Evolutionary conservation across 2,329 filamentous ascomycete species (phyloP), one percentile per base, ranked within the genome.

Genomic region (Fusarium tanahbumbuense): DNA sequence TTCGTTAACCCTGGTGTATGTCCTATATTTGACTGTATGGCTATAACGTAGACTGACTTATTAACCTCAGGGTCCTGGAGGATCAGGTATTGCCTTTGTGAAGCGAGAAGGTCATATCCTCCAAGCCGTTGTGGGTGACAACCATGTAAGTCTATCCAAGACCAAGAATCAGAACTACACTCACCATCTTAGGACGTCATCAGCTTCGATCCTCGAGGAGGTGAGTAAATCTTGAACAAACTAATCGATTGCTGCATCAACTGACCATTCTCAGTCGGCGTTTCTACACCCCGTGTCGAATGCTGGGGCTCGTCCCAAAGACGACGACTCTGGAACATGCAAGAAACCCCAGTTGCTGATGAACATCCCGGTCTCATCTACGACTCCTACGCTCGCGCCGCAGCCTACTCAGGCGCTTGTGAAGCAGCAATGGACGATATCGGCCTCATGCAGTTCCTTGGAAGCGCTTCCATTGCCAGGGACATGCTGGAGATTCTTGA

Each of bases 161-260:
- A 5, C 5, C n/a, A 13, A n/a, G 8, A 5, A 22, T 8, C 2
- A 18, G 7, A 2, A 16, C 11, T 16, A 15, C 25, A 16, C 27
- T 47, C 22, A 60, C 8, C 34, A 41, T 48, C 13, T 6, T 12
- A 82, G 77, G 85, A 87, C 49, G 78, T 87, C 3, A 80, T 87
- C 59, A 81, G 82, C 44, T 87, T 84, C 55, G 85, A 87, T 53
- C 84, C 85, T 3, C 80, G 85, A 23, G 85, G 85, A 22, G 76
- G 81, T 78, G 60, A 69, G 13, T 30, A 30, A 30, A 30, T 28
- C 1, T 13, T 28, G 28, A 28, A 28, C 6, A 28, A 1, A 6
- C 12, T 28, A 28, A 6, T 28, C 12, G 28, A 28, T 7, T 6
- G 11, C 28, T 28, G 28, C 10, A 28, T 7, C 5, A 30, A 63